phyloP scores from a whole-genome alignment of 805 yeast species.

The Kazachstania martiniae region DNA sequence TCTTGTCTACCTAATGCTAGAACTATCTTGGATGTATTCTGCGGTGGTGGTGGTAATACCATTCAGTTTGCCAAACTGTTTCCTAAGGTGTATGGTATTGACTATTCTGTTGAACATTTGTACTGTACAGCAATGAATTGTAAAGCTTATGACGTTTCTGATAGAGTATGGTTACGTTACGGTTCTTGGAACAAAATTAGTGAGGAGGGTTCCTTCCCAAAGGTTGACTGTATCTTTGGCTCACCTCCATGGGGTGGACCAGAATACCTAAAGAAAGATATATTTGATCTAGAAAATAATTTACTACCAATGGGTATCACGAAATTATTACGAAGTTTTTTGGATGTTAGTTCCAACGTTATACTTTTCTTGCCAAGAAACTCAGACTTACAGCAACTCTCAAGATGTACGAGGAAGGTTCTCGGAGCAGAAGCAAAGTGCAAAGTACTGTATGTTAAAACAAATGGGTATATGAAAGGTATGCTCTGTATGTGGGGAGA shows the following conservation, averaged over 20 bases:
- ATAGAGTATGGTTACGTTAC: conserved; percentile 36
- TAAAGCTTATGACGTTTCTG: conserved; percentile 45
- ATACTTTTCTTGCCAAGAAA: conserved; percentile 57
- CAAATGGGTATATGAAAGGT: conserved; percentile 40
- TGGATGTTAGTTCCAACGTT: conserved; percentile 35
- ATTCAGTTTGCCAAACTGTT: conserved; percentile 62
- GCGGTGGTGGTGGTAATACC: conserved; percentile 85
- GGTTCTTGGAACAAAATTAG: conserved; percentile 37
- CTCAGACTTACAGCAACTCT: conserved; percentile 42
- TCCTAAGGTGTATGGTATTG: conserved; percentile 50
- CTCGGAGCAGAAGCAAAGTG: conserved; percentile 36
- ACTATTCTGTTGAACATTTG: conserved; percentile 48
- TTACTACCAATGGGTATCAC: conserved; percentile 40
- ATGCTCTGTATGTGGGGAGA: conserved; percentile 53
- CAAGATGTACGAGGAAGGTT: conserved; percentile 35
- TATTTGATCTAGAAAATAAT: conserved; percentile 36
- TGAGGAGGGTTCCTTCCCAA: conserved; percentile 10
- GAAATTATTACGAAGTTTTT: conserved; percentile 34
- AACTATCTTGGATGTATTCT: conserved; percentile 54
- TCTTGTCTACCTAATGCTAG: conserved; percentile 40
- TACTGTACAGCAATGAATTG: conserved; percentile 59
- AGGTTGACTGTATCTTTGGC: conserved; percentile 40
- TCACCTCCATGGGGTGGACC: conserved; percentile 93
- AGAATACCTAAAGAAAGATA: conserved; percentile 32
- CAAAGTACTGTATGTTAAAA: conserved; percentile 35